Conservation (phyloP, 2,329 filamentous ascomycete genomes). For the Penicillium capsulatum region DNA sequence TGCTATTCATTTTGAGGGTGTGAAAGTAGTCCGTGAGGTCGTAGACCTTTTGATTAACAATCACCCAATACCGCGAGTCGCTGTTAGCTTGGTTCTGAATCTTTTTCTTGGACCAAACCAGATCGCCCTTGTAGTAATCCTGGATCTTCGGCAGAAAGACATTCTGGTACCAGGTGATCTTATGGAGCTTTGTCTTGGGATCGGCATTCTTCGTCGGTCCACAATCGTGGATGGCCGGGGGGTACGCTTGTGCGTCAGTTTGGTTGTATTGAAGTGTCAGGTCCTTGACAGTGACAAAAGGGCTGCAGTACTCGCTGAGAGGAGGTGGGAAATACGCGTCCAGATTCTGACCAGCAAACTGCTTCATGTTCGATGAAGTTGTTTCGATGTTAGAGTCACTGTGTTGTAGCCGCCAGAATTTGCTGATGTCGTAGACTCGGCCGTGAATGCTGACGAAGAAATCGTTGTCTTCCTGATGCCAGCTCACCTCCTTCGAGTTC, state of each 20-base stretch:
- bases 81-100: slow-evolving; percentile 64
- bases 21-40: slow-evolving; percentile 91
- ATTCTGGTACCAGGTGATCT: slow-evolving; percentile 71
- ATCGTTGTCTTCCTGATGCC: slow-evolving; percentile 67
- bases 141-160: slow-evolving; percentile 74
- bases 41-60: slow-evolving; percentile 71
- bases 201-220: slow-evolving; percentile 58
- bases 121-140: slow-evolving; percentile 79
- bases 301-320: slow-evolving; percentile 67
- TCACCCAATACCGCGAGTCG: slow-evolving; percentile 71
- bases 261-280: slow-evolving; percentile 50
- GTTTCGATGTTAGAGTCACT: slow-evolving; percentile 66
- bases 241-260: slow-evolving; percentile 60
- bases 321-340: slow-evolving; percentile 83
- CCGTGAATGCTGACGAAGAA: slow-evolving; percentile 86
- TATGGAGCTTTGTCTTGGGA: slow-evolving; percentile 54
- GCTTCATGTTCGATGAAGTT: slow-evolving; percentile 62
- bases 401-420: slow-evolving; percentile 82
- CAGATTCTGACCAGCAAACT: slow-evolving; percentile 72
- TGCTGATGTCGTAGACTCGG: slow-evolving; percentile 83
- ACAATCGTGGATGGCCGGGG: slow-evolving; percentile 63
- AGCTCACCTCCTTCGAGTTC: slow-evolving; percentile 64
- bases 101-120: slow-evolving; percentile 63
- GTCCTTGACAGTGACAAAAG: slow-evolving; percentile 60
- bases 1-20: slow-evolving; percentile 59